Conservation (phyloP, 164 flowering plant species). For the Sextonia rubra region DNA sequence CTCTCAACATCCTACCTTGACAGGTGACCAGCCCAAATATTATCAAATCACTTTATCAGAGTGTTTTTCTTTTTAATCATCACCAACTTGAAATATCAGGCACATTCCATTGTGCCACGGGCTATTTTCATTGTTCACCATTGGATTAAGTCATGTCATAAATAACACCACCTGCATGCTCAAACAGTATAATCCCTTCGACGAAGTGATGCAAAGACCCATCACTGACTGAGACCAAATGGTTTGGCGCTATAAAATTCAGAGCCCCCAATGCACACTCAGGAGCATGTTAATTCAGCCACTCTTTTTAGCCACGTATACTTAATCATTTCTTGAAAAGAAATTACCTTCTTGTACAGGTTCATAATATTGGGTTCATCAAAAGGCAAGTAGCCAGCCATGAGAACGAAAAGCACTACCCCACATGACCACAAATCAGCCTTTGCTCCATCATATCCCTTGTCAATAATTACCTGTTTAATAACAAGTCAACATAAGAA, state of each 20-base stretch:
- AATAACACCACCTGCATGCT: no score
- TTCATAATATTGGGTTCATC: constrained; percentile 15
- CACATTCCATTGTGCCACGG: no score
- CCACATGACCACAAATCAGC: constrained; percentile 19
- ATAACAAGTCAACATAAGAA: neutral
- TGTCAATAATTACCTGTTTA: constrained; percentile 10
- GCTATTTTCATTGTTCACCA: no score
- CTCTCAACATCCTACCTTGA: no score
- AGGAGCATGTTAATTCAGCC: no score
- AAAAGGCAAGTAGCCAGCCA: constrained; percentile 17
- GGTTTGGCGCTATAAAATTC: neutral
- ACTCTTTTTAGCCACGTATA: no score
- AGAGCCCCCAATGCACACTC: neutral
- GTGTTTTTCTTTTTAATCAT: no score
- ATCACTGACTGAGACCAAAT: neutral
- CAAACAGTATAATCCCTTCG: no score
- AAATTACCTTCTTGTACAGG: constrained; percentile 7
- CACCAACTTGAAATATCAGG: no score
- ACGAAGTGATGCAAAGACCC: neutral
- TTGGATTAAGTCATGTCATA: no score
- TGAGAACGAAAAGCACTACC: constrained; percentile 15
- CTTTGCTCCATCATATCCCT: constrained; percentile 14
- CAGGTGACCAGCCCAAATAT: no score
- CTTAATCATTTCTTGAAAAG: neutral
- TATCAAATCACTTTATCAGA: no score